Conservation (phyloP, 179 eudicot genomes). For the Heliamphora pulchella region DNA sequence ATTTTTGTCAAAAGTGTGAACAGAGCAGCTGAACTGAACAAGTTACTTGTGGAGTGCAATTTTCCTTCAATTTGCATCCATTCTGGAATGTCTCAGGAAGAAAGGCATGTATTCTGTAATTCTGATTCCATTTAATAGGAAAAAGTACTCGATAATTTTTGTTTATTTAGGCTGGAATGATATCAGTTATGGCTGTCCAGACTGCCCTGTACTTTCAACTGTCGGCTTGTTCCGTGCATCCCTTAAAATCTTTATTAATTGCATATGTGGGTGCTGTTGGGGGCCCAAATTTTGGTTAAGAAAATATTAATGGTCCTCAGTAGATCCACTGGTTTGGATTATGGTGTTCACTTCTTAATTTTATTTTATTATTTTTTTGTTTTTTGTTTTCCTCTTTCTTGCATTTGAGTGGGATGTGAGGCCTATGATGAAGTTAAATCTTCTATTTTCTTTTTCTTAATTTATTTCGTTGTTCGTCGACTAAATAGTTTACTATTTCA, state of each 20-base stretch:
- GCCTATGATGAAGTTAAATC: not conserved
- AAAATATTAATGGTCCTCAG: not conserved
- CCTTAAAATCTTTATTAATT: not conserved
- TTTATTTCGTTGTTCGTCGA: not conserved
- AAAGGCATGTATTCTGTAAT: constrained; percentile 41
- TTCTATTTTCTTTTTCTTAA: not conserved
- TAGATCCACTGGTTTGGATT: too few species aligned
- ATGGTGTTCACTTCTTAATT: not conserved
- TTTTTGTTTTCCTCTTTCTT: not conserved
- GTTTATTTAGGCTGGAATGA: not conserved
- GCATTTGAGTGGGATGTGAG: not conserved
- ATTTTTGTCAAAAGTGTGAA: constrained; percentile 92
- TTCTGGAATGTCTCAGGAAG: constrained; percentile 98
- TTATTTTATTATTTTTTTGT: not conserved
- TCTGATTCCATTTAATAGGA: not conserved
- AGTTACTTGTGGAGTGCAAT: constrained; percentile 84
- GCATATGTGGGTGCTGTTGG: not conserved
- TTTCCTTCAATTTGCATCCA: constrained; percentile 96
- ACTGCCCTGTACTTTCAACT: not conserved
- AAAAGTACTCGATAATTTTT: not conserved
- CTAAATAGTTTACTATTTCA: not conserved
- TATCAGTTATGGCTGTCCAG: not conserved
- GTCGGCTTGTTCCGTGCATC: not conserved
- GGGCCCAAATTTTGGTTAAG: not conserved
- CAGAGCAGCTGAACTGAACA: constrained; percentile 90